Evolutionary conservation across 192 early-diverging fungal genomes (phyloP), one percentile per base, ranked within the genome.

Genomic region (Coemansia sp.): DNA sequence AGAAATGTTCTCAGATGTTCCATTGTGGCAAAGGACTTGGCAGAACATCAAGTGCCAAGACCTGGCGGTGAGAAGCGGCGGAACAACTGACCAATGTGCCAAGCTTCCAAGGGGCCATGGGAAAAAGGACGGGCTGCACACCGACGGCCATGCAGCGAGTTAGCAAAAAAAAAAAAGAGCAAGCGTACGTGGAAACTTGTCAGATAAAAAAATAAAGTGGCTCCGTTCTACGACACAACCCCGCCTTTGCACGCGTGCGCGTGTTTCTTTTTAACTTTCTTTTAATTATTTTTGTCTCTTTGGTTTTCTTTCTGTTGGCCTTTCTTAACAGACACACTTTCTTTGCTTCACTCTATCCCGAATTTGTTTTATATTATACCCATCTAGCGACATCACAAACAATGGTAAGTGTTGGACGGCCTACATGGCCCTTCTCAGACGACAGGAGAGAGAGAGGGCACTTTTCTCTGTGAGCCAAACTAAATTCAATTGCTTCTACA

Each of bases 331-430:
- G 2, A 19, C 35, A 10, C 55, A 14, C 55, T 4, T 17, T 57
- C 33, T 57, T 33, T 34, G 5, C 34, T 57, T 33, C 5, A 36
- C 55, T 57, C 17, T 38, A 17, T 34, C n/a, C 9, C 9, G n/a
- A 57, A 35, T 57, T 17, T 57, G 34, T 46, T 36, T 66, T 46
- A 48, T n/a, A 49, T 65, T 56, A 54, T 71, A 34, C 63, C 25
- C 57, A 43, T 65, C 61, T 43, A 57, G n/a, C 33, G 34, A 58
- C 54, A 25, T 63, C 45, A 63, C 60, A 49, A 48, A 56, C 60
- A 61, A 71, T 71, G 70, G 70, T 71, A 71, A 61, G 70, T 56
- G 33, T 29, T 43, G 36, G 9, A 32, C 5, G 25, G 53, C 8
- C 45, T 36, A 23, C 42, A 45, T 9, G 7, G 41, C 19, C 49